Base-by-base conservation (phyloP, 257 asterid species). In the Buddleja alternifolia region DNA sequence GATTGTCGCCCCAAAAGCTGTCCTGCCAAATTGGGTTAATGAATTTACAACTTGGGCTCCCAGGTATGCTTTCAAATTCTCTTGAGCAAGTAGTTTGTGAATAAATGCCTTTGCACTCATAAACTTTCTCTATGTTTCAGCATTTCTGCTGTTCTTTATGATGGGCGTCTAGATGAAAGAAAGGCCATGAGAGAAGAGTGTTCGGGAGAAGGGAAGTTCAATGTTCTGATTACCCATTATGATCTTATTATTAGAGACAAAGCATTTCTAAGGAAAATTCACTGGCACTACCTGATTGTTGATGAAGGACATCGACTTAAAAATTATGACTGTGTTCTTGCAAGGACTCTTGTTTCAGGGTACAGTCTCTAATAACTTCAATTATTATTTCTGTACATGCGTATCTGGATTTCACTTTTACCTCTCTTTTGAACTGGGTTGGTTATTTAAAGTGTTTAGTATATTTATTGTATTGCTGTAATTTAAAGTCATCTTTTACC, bases 1-100 rank as follows among this genome's bases (percentile, higher is more conserved):
- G 89, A 91, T 94, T 78, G 97, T 94, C 70, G 99, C 99, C 67
- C 99, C 99, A 54, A 94, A 94, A 81, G 99, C 97, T 73, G 99
- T 94, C 75, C 88, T 94, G 46, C 99, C 99, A 25, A 94, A 94
- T 80, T 94, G 99, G 99, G 76, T 86, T 46, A 77, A 74, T 73
- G 99, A 94, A 76, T 94, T 94, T 77, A 76, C 85, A 34, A 80
- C 95, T 48, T 94, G 99, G 99, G 97, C 96, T 70, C 97, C 97
- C 39, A 75, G 93, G 99, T 89, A 78, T 25, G 75, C 66, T 42
- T 40, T 61, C 48, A 51, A 42, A 57, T 69, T n/a, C 67, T 73
- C 51, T 23, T 24, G 2, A 48, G 14, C 1, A 2, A 59, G 64
- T 71, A 34, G 66, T 73, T 72, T 70, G 51, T 75, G 57, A 55